A percentile compares a stretch with the other conserved stretches of the same genome.
Evolutionary conservation across 1,284 basidiomycete species (phyloP).

Genomic region (Trametes polyzona): DNA sequence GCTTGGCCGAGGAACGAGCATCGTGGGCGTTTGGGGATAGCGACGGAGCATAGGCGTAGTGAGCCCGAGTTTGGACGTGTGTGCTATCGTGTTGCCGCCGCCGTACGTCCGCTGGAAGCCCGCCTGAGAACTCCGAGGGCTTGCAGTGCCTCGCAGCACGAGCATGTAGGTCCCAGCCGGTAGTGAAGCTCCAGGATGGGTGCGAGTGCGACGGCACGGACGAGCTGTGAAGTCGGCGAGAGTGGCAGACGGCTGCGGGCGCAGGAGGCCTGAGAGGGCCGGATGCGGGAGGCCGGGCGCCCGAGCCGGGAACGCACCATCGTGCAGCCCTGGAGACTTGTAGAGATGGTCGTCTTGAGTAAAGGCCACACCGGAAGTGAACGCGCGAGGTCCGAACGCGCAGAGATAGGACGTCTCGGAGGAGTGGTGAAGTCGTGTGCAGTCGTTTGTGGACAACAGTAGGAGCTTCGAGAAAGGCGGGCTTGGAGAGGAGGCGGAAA

Average conservation of each 20-base stretch:
- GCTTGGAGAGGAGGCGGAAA: not conserved
- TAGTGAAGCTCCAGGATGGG: too few relatives aligned
- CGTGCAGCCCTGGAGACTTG: conserved; percentile 2
- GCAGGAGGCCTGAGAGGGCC: conserved; percentile 3
- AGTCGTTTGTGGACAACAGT: not conserved
- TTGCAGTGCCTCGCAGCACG: too few relatives aligned
- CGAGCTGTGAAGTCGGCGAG: not conserved
- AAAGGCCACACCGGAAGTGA: too few relatives aligned
- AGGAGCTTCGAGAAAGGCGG: not conserved
- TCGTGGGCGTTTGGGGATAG: too few relatives aligned
- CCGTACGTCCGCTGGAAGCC: too few relatives aligned
- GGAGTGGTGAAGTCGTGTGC: not conserved
- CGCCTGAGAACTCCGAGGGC: too few relatives aligned
- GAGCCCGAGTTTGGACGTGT: too few relatives aligned
- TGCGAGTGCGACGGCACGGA: not conserved
- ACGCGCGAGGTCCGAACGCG: not conserved
- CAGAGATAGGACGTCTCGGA: not conserved
- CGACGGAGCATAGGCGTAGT: too few relatives aligned
- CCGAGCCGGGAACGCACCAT: not conserved
- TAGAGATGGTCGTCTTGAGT: too few relatives aligned
- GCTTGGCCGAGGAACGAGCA: too few relatives aligned
- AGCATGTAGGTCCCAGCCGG: not conserved
- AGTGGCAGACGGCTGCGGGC: not conserved
- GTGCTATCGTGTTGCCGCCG: too few relatives aligned
- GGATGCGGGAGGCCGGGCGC: not conserved